These are phyloP conservation scores for Barnettozyma wickerhamii DNA, from an alignment of 805 yeast species.

Conservation along the genomic window DNA sequence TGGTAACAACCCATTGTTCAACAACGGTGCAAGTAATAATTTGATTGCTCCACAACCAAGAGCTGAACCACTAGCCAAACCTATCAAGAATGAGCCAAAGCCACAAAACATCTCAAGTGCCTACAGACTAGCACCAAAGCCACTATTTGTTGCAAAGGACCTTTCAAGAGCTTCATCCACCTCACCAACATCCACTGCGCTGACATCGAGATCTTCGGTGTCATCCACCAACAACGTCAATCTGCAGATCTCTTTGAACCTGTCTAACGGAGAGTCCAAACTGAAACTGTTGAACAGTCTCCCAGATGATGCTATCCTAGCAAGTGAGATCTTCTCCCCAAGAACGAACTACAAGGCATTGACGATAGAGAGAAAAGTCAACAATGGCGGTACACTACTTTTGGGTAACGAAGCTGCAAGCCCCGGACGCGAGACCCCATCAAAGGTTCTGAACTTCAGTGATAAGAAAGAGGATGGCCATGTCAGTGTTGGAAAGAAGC, in stretches of 20 bases:
- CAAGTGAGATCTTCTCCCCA: constrained; percentile 70
- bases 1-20: constrained; percentile 71
- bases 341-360: constrained; percentile 49
- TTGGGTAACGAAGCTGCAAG: no score
- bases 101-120: constrained; percentile 56
- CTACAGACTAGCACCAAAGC: constrained; percentile 61
- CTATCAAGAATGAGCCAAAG: constrained; percentile 48
- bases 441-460: constrained; percentile 11
- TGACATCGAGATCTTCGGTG: not conserved
- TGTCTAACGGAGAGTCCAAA: constrained; percentile 10
- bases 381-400: not conserved
- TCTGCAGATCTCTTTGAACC: constrained; percentile 5
- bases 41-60: constrained; percentile 34
- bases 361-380: constrained; percentile 40
- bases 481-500: not conserved
- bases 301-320: constrained; percentile 64
- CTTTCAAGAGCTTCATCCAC: not conserved
- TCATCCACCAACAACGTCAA: constrained; percentile 6
- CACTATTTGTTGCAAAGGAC: constrained; percentile 37
- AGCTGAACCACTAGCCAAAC: constrained; percentile 42
- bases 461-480: constrained; percentile 2
- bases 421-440: constrained; percentile 7
- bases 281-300: constrained; percentile 36
- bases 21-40: constrained; percentile 30
- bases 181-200: not conserved